These are phyloP conservation scores for Aphanomyces invadans DNA, from an alignment of 352 stramenopile genomes.

Conservation along the genomic window DNA sequence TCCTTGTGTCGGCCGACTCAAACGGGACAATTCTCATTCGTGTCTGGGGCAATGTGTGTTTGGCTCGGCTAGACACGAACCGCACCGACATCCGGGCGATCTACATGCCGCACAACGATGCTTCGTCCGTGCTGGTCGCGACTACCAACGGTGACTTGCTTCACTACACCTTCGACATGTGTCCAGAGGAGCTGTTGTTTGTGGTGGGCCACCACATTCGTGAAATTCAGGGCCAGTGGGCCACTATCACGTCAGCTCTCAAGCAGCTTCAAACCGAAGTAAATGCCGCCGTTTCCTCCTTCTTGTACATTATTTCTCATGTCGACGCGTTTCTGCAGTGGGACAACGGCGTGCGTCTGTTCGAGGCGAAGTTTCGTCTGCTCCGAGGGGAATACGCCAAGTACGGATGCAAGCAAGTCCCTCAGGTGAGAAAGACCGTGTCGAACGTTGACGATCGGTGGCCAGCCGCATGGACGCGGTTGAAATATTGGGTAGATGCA, in stretches of 20 bases:
- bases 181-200: conserved; percentile 6
- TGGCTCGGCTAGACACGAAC: background rate
- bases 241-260: background rate
- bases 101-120: background rate
- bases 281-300: background rate
- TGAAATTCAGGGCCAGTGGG: conserved; percentile 3
- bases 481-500: conserved; percentile 7
- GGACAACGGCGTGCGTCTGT: conserved; percentile 9
- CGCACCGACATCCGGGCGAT: background rate
- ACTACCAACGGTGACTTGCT: background rate
- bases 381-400: conserved; percentile 6
- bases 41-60: conserved; percentile 4
- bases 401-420: background rate
- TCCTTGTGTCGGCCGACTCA: conserved; percentile 15
- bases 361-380: conserved; percentile 18
- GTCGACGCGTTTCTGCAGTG: no score
- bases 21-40: background rate
- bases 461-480: background rate
- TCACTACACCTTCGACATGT: background rate
- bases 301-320: no score
- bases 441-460: background rate
- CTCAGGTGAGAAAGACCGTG: background rate
- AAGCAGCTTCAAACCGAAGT: conserved; percentile 21
- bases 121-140: background rate
- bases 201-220: conserved; percentile 20